A percentile compares a stretch with the other conserved stretches of the same genome.
Conservation (phyloP, 805 yeast species). For the Sporopachydermia lactativora region DNA sequence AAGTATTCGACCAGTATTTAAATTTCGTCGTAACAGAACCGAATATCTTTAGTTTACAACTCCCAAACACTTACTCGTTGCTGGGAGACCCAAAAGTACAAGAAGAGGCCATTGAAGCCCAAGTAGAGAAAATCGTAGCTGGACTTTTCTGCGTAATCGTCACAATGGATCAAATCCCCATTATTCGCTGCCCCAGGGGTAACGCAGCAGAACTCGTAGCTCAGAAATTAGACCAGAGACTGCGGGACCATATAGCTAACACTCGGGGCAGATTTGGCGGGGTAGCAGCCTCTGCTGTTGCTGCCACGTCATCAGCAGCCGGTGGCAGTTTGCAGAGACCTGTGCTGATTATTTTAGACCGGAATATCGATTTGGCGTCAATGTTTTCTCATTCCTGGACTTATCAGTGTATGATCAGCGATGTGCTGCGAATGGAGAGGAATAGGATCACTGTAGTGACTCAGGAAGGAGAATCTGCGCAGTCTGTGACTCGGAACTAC, state of each 20-base stretch:
- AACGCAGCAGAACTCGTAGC: slow-evolving; percentile 96
- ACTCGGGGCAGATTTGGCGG: not conserved
- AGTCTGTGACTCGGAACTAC: slow-evolving; percentile 35
- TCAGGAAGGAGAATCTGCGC: slow-evolving; percentile 18
- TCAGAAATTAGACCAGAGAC: slow-evolving; percentile 64
- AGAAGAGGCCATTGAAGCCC: slow-evolving; percentile 56
- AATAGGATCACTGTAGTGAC: slow-evolving; percentile 60
- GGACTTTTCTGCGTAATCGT: slow-evolving; percentile 73
- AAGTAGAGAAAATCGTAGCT: slow-evolving; percentile 59
- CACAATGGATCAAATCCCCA: slow-evolving; percentile 70
- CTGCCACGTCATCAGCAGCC: slow-evolving; percentile 5
- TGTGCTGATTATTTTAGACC: slow-evolving; percentile 71
- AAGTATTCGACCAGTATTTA: slow-evolving; percentile 87
- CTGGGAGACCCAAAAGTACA: slow-evolving; percentile 59
- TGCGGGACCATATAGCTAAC: slow-evolving; percentile 66
- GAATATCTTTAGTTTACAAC: slow-evolving; percentile 67
- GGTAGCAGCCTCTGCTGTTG: slow-evolving; percentile 9
- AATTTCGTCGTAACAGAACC: slow-evolving; percentile 92
- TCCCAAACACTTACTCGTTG: slow-evolving; percentile 46
- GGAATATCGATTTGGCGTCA: slow-evolving; percentile 80
- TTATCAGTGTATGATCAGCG: slow-evolving; percentile 91
- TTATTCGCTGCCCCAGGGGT: slow-evolving; percentile 79
- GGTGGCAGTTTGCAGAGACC: slow-evolving; percentile 36
- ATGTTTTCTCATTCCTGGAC: slow-evolving; percentile 98
- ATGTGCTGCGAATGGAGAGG: slow-evolving; percentile 69